Evolutionary conservation across 2,329 filamentous ascomycete species (phyloP), one percentile per base, ranked within the genome.

Genomic region (Alternaria alternata): DNA sequence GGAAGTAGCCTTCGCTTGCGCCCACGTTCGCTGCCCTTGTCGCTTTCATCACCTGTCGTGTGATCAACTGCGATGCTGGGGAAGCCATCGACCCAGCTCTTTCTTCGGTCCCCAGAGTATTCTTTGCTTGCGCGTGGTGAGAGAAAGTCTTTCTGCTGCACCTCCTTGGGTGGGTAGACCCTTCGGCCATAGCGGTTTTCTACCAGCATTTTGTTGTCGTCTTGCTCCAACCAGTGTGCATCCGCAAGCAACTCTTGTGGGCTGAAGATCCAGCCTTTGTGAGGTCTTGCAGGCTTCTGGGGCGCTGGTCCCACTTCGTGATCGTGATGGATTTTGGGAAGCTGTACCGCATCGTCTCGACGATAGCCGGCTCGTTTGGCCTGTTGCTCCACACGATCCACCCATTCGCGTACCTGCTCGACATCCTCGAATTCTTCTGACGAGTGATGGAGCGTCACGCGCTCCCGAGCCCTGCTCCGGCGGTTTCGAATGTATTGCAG

Each of bases 401-500:
- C 86, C 93, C 94, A 98, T 32, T 84, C 82, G 52, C 86, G 87
- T 7, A 97, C 92, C 46, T 83, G 86, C 4, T 86, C 83, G 1
- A 92, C 82, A 75, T 97, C 89, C 39, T 87, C 84, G 81, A 96
- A 98, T 1, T 91, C 92, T 67, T 91, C 89, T 1, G 85, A 83
- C 63, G 92, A 88, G 16, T 91, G 88, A 70, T 95, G 88, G 34
- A 97, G 89, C 0, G 86, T 80, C 65, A 87, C 89, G 41, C 92
- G 87, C 79, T 96, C 92, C 16, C 94, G 87, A 26, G 90, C 90
- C 63, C 95, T 86, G 12, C 95, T 87, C 75, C 94, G 94, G 48
- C 94, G 87, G 74, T 99, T 98, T 20, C 95, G 89, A 56, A 98
- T 91, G 69, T 93, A 93, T 77, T 98, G 95, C 24, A 99, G 80